Evolutionary conservation across 2,329 filamentous ascomycete species (phyloP).

Genomic region (Phaeosphaeria sp.): DNA sequence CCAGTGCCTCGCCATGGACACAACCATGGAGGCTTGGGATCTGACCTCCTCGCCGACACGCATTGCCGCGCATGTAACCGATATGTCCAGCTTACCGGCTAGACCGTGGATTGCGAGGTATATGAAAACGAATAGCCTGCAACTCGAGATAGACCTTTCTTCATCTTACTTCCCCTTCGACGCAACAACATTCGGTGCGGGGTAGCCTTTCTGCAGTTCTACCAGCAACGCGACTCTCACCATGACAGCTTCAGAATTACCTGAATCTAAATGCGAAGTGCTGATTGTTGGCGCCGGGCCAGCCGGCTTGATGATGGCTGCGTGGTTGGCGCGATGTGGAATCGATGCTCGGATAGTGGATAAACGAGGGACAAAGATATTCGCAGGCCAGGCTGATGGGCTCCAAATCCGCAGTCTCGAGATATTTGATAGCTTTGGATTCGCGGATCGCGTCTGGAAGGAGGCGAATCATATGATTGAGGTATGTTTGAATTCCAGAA

Average conservation of each 20-base stretch:
- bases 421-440: constrained; percentile 68
- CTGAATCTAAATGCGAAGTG: constrained; percentile 46
- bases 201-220: background rate
- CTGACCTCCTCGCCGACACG: constrained; percentile 15
- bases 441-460: constrained; percentile 69
- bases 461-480: constrained; percentile 75
- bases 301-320: constrained; percentile 50
- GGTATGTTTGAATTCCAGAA: constrained; percentile 53
- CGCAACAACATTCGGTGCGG: background rate
- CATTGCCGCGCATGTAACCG: constrained; percentile 21
- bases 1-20: too few relatives aligned
- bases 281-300: constrained; percentile 51
- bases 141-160: too few relatives aligned
- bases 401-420: constrained; percentile 53
- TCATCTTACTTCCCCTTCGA: background rate
- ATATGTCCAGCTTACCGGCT: background rate
- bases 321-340: constrained; percentile 51
- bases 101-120: background rate
- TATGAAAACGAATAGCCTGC: background rate
- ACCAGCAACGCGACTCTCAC: background rate
- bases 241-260: constrained; percentile 28
- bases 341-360: constrained; percentile 52
- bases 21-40: background rate
- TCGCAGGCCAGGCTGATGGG: constrained; percentile 51
- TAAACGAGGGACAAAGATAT: constrained; percentile 51